These are phyloP conservation scores for Schizochytrium sp. DNA, from an alignment of 108 stramenopile genomes.

Conservation along the genomic window DNA sequence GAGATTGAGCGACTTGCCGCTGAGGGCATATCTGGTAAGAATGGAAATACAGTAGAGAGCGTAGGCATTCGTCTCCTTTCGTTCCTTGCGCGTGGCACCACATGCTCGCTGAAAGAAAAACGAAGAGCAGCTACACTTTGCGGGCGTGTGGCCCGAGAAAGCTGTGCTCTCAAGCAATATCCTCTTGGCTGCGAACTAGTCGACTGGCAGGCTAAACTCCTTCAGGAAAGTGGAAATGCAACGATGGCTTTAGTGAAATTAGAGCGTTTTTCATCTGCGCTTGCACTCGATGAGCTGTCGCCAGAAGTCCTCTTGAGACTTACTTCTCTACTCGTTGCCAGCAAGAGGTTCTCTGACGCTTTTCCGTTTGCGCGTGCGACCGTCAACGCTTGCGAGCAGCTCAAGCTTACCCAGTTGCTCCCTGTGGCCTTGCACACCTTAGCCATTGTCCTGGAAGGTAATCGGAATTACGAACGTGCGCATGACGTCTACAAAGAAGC, in stretches of 20 bases:
- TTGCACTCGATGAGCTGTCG: not conserved
- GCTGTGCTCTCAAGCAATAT: too few relatives aligned
- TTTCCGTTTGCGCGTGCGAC: not conserved
- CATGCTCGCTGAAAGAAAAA: too few relatives aligned
- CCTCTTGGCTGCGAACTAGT: not conserved
- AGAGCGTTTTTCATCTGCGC: not conserved
- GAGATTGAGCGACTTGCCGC: too few relatives aligned
- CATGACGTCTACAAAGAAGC: not conserved
- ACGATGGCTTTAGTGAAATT: not conserved
- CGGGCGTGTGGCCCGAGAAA: too few relatives aligned
- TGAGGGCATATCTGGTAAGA: too few relatives aligned
- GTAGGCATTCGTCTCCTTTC: too few relatives aligned
- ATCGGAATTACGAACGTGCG: not conserved
- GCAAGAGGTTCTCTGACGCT: not conserved
- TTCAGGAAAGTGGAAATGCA: not conserved
- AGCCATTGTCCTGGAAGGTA: not conserved
- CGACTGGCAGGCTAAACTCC: not conserved
- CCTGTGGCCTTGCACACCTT: not conserved
- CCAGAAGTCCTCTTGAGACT: not conserved
- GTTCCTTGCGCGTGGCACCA: too few relatives aligned
- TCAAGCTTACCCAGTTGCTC: not conserved
- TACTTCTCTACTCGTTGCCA: not conserved
- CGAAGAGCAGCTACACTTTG: too few relatives aligned
- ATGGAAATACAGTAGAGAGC: too few relatives aligned
- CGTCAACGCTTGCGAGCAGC: not conserved